These are phyloP conservation scores for Juncus inflexus DNA, from an alignment of 176 grass and related monocot species.

Conservation along the genomic window DNA sequence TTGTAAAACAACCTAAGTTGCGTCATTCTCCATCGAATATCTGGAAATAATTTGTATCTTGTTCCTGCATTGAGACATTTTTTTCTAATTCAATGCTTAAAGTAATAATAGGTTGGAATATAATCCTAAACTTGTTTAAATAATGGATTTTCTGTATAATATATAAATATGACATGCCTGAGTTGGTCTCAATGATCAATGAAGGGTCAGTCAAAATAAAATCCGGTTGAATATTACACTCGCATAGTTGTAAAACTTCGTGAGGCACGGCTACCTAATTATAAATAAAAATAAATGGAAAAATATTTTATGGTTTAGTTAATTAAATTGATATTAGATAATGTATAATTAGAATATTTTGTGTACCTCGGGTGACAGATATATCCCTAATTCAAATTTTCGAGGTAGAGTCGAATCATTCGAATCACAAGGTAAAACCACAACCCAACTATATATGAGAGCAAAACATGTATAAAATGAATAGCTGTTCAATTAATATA, in stretches of 20 bases:
- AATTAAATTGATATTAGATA: slow-evolving; percentile 3
- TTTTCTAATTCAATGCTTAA: too few relatives aligned
- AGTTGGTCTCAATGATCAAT: slow-evolving; percentile 24
- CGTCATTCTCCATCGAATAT: slow-evolving; percentile 32
- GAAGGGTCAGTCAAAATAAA: slow-evolving; percentile 27
- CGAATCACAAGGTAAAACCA: slow-evolving; percentile 21
- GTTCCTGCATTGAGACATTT: slow-evolving; percentile 8
- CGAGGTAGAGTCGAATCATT: not conserved
- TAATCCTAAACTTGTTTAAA: too few relatives aligned
- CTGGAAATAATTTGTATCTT: slow-evolving; percentile 35
- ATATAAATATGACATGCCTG: slow-evolving; percentile 6
- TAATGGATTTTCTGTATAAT: too few relatives aligned
- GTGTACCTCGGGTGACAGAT: slow-evolving; percentile 19
- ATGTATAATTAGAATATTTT: slow-evolving; percentile 1
- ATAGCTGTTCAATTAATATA: too few relatives aligned
- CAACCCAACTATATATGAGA: slow-evolving; percentile 11
- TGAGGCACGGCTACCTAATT: slow-evolving; percentile 30
- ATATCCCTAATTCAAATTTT: slow-evolving; percentile 25
- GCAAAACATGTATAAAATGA: too few relatives aligned
- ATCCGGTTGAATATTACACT: slow-evolving; percentile 31
- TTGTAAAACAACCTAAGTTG: slow-evolving; percentile 32
- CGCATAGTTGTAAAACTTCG: slow-evolving; percentile 29
- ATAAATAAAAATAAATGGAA: not conserved
- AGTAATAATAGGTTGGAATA: too few relatives aligned
- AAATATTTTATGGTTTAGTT: not conserved